phyloP scores from a whole-genome alignment of 2,329 filamentous ascomycete genomes.

The Lasiodiplodia sp. region DNA sequence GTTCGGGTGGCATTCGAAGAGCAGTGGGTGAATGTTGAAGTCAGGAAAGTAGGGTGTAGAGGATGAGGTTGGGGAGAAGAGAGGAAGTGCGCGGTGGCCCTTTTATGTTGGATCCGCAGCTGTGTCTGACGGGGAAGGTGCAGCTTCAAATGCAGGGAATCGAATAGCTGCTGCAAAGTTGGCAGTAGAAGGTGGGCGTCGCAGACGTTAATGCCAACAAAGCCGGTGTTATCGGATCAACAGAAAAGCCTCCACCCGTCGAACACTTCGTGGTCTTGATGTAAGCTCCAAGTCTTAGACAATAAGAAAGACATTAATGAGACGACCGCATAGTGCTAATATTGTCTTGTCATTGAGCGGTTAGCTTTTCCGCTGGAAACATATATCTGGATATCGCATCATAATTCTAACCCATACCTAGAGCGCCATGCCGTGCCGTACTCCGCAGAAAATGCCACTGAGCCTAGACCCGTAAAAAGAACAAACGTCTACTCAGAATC shows the following conservation, averaged over 20 bases:
- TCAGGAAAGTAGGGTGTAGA: too few relatives aligned
- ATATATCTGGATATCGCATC: slow-evolving; percentile 20
- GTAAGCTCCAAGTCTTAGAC: too few relatives aligned
- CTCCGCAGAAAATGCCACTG: not conserved
- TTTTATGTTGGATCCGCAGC: not conserved
- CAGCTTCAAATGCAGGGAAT: not conserved
- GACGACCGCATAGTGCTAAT: too few relatives aligned
- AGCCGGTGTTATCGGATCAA: not conserved
- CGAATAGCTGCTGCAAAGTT: not conserved
- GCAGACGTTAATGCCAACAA: not conserved
- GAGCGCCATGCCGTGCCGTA: slow-evolving; percentile 14
- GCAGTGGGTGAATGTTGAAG: not conserved
- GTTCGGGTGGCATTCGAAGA: not conserved
- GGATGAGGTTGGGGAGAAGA: not conserved
- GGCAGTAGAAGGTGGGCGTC: not conserved
- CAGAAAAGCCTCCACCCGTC: not conserved
- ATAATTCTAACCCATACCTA: not conserved
- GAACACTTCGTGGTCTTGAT: too few relatives aligned
- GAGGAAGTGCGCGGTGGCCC: not conserved
- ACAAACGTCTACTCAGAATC: not conserved
- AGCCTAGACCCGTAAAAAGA: not conserved
- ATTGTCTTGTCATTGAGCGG: not conserved
- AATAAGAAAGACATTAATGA: too few relatives aligned
- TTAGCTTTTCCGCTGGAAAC: not conserved
- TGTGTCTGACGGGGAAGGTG: not conserved